Evolutionary conservation across 1,284 basidiomycete species (phyloP).

Genomic region (Paramarasmius palmivorus): DNA sequence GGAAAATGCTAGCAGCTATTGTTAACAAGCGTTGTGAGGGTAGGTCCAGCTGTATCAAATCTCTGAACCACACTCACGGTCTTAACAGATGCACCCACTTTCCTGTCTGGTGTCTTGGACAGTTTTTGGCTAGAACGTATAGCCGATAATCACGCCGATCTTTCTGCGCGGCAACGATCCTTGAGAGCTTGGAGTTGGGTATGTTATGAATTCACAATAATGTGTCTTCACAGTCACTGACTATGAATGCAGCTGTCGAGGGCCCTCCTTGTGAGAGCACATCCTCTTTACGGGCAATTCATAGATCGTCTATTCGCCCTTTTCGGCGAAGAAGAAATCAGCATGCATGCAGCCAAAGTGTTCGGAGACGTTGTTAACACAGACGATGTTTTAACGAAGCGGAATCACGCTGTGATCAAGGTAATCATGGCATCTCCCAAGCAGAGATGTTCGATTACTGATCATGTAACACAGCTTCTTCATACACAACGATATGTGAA

Average conservation of each 20-base stretch:
- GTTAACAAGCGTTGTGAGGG: slow-evolving; percentile 78
- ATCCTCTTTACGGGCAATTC: slow-evolving; percentile 57
- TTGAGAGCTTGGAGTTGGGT: slow-evolving; percentile 78
- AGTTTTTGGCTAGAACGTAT: slow-evolving; percentile 52
- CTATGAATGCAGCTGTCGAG: slow-evolving; percentile 62
- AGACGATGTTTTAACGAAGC: slow-evolving; percentile 71
- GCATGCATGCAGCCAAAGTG: slow-evolving; percentile 71
- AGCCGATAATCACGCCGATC: slow-evolving; percentile 22
- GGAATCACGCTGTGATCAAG: slow-evolving; percentile 75
- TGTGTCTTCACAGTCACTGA: slow-evolving; percentile 13
- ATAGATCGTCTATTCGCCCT: slow-evolving; percentile 68
- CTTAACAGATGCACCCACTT: slow-evolving; percentile 44
- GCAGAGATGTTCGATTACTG: not conserved
- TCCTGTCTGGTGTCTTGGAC: slow-evolving; percentile 44
- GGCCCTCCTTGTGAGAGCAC: slow-evolving; percentile 75
- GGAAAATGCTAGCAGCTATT: slow-evolving; percentile 65
- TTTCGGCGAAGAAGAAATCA: slow-evolving; percentile 61
- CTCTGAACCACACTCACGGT: not conserved
- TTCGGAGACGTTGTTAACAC: slow-evolving; percentile 65
- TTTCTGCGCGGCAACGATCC: slow-evolving; percentile 49
- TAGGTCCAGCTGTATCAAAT: slow-evolving; percentile 29
- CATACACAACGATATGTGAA: slow-evolving; percentile 86
- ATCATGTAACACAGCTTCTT: slow-evolving; percentile 56
- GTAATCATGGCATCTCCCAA: slow-evolving; percentile 37
- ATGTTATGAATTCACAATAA: slow-evolving; percentile 14